These are phyloP conservation scores for Starmerella sirachaensis DNA, from an alignment of 805 yeast genomes.

Conservation along the genomic window DNA sequence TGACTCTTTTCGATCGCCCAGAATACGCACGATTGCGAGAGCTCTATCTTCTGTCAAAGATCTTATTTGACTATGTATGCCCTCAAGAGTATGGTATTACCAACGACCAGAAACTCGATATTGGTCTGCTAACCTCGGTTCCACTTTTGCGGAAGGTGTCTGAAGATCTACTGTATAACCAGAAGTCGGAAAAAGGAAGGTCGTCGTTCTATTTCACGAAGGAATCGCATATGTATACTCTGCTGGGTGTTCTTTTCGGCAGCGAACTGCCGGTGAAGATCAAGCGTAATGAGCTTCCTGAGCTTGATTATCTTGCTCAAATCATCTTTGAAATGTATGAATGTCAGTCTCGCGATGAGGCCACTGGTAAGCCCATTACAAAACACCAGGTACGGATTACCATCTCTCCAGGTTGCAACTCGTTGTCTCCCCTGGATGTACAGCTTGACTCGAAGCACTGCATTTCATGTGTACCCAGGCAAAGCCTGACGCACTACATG, in stretches of 20 bases:
- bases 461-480: slow-evolving; percentile 88
- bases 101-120: slow-evolving; percentile 87
- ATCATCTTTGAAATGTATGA: slow-evolving; percentile 89
- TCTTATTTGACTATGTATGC: slow-evolving; percentile 89
- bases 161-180: slow-evolving; percentile 67
- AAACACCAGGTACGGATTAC: slow-evolving; percentile 82
- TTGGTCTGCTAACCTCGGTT: slow-evolving; percentile 84
- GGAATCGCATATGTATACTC: slow-evolving; percentile 91
- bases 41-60: slow-evolving; percentile 78
- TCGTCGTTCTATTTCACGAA: slow-evolving; percentile 89
- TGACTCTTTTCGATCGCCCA: slow-evolving; percentile 59
- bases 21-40: slow-evolving; percentile 74
- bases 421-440: slow-evolving; percentile 94
- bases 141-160: slow-evolving; percentile 86
- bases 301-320: slow-evolving; percentile 87
- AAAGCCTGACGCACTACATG: slow-evolving; percentile 80
- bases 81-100: slow-evolving; percentile 98
- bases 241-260: slow-evolving; percentile 80
- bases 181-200: slow-evolving; percentile 68
- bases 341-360: slow-evolving; percentile 45
- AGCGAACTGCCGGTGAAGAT: slow-evolving; percentile 91
- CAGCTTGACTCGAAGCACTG: slow-evolving; percentile 93
- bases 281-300: slow-evolving; percentile 91
- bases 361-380: slow-evolving; percentile 37
- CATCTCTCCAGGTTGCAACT: slow-evolving; percentile 96